Evolutionary conservation across 345 rosid species (phyloP), one percentile per base, ranked within the genome.

Genomic region (Acer negundo): DNA sequence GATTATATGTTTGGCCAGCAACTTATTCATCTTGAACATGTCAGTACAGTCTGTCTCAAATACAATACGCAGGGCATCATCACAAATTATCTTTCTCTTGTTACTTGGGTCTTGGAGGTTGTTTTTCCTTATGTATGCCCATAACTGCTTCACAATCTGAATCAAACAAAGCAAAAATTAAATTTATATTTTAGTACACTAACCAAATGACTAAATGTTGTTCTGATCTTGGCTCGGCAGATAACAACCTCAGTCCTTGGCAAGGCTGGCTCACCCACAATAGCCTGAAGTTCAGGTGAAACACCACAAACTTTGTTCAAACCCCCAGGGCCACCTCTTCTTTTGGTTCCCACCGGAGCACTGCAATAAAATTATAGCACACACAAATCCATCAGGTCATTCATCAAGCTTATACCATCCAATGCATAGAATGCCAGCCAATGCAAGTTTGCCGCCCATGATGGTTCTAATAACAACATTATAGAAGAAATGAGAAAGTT

Each of bases 11-110:
- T 95, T 95, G 42, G 99, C 86, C 66, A 95, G 91, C 78, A 95
- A 83, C 89, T 93, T 95, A 77, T 93, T 95, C 99, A 95, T 95
- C 85, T 92, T 93, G 87, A 95, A 95, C 99, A 95, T 95, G 87
- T 95, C 99, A 42, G 99, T 95, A 80, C 97, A 95, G 82, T 93
- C 99, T 16, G 97, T 92, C 89, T 95, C 99, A 73, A 93, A 95
- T 9, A 95, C 96, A 67, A 92, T 75, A 19, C 98, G 97, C 46
- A 95, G 78, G 19, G 97, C 96, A 78, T 93, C 98, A 86, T 95
- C 97, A 67, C 98, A 95, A 59, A 95, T 93, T 73, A 95, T 95
- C 90, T 95, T 95, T 77, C 98, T 87, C 92, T 92, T 95, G 90
- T 95, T 95, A 81, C 96, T 93, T 31, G 99, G 99, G 75, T 95